A percentile compares a stretch with the other conserved stretches of the same genome.
phyloP scores from a whole-genome alignment of 2,329 filamentous ascomycete genomes.

The Coniochaeta pulveracea region DNA sequence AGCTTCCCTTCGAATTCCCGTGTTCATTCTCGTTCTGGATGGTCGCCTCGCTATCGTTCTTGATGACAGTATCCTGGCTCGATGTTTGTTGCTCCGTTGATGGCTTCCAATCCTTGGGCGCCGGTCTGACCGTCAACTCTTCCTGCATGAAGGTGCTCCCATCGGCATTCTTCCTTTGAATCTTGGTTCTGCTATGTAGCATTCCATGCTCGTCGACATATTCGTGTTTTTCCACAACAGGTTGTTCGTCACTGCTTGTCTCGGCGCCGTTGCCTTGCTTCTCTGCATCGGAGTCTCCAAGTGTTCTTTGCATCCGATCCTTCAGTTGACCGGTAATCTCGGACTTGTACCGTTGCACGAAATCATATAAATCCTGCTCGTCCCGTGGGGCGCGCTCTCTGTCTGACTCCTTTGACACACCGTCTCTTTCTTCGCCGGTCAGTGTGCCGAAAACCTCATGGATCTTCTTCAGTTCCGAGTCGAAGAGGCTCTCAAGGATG shows the following conservation, averaged over 20 bases:
- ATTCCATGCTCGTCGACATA: slow-evolving; percentile 31
- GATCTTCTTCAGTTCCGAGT: no score
- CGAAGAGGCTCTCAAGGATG: no score
- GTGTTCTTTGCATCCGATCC: slow-evolving; percentile 26
- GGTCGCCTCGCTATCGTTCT: no score
- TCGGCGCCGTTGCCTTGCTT: slow-evolving; percentile 18
- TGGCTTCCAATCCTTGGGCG: slow-evolving; percentile 1
- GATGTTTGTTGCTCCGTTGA: no score
- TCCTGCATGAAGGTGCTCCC: no score
- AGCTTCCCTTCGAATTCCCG: no score
- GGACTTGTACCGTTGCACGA: slow-evolving; percentile 24
- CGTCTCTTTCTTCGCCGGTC: slow-evolving; percentile 1
- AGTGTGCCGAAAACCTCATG: no score
- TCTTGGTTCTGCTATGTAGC: slow-evolving; percentile 27
- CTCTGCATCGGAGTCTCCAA: slow-evolving; percentile 10
- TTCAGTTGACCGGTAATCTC: no score
- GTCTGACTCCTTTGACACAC: not conserved
- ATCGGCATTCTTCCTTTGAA: slow-evolving; percentile 26
- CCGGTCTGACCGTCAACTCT: slow-evolving; percentile 16
- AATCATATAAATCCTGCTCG: slow-evolving; percentile 29
- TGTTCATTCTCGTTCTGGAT: no score
- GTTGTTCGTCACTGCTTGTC: no score
- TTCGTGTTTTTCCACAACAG: slow-evolving; percentile 26
- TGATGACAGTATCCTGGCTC: no score
- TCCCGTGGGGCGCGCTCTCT: slow-evolving; percentile 15